A percentile compares a stretch with the other conserved stretches of the same genome.
Conservation (phyloP, 805 yeast species). For the Candida oleophila region DNA sequence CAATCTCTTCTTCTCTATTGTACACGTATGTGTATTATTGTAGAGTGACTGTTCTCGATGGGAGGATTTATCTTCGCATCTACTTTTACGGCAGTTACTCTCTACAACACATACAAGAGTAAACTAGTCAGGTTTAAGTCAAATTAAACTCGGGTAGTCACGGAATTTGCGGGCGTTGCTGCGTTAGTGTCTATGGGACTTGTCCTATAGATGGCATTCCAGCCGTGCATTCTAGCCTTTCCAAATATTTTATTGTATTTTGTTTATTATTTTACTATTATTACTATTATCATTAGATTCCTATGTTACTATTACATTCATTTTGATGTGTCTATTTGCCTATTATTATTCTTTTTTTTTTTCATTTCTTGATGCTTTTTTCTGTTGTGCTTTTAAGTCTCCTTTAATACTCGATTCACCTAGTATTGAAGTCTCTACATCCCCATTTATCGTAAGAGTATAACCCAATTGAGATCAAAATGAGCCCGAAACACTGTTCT, state of each 20-base stretch:
- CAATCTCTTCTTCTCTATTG: constrained; percentile 31
- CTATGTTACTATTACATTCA: too few relatives aligned
- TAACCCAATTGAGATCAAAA: constrained; percentile 53
- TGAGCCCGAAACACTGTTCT: constrained; percentile 49
- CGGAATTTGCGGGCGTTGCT: constrained; percentile 41
- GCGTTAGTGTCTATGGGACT: constrained; percentile 11
- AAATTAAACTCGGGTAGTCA: constrained; percentile 31
- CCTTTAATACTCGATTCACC: constrained; percentile 5
- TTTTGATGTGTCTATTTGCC: neutral
- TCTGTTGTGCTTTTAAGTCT: too few relatives aligned
- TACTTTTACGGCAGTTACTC: constrained; percentile 38
- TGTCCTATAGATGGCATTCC: constrained; percentile 13
- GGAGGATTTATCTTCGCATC: constrained; percentile 12
- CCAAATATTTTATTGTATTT: constrained; percentile 27
- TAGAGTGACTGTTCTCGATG: constrained; percentile 37
- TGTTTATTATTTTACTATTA: too few relatives aligned
- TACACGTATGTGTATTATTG: constrained; percentile 51
- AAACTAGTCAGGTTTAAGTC: constrained; percentile 28
- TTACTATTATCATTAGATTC: too few relatives aligned
- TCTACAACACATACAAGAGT: constrained; percentile 51
- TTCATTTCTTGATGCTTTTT: neutral
- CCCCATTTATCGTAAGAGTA: constrained; percentile 68
- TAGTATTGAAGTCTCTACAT: constrained; percentile 22
- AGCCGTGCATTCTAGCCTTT: constrained; percentile 43
- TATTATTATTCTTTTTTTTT: neutral